Percentiles rank a stretch among this genome's conserved stretches.
phyloP scores from a whole-genome alignment of 768 basidiomycete species.

The Tephrocybe sp. region DNA sequence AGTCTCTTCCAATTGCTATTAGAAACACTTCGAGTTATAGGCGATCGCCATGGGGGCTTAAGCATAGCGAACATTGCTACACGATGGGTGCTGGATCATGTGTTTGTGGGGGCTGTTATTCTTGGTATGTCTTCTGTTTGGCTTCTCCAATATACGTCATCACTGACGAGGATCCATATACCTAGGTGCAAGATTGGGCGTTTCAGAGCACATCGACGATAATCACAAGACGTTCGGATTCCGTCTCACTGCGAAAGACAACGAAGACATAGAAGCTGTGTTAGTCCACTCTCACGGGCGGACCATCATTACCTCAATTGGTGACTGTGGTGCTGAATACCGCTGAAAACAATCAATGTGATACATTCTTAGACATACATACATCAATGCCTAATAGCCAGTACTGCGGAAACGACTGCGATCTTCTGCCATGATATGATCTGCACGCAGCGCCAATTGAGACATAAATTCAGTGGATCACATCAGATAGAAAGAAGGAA shows the following conservation, averaged over 20 bases:
- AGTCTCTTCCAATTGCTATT: constrained; percentile 70
- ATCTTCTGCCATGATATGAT: no score
- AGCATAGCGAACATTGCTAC: constrained; percentile 80
- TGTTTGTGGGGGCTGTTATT: constrained; percentile 76
- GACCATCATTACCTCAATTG: constrained; percentile 64
- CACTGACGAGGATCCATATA: not conserved
- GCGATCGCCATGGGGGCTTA: constrained; percentile 60
- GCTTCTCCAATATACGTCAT: not conserved
- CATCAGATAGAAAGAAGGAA: no score
- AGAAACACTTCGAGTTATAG: constrained; percentile 57
- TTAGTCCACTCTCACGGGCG: constrained; percentile 61
- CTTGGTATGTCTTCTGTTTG: constrained; percentile 50
- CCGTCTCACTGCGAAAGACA: constrained; percentile 54
- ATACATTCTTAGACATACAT: no score
- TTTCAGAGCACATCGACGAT: constrained; percentile 72
- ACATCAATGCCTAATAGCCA: no score
- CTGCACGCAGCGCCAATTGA: no score
- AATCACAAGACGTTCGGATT: constrained; percentile 66
- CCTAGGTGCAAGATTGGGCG: constrained; percentile 69
- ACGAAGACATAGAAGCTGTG: constrained; percentile 60
- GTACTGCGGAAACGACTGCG: no score
- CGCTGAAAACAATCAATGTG: constrained; percentile 33
- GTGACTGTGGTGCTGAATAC: constrained; percentile 87
- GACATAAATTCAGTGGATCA: no score
- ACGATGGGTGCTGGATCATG: constrained; percentile 81